These are phyloP conservation scores for Escovopsis sp. DNA, from an alignment of 2,329 filamentous ascomycete species.

Conservation along the genomic window DNA sequence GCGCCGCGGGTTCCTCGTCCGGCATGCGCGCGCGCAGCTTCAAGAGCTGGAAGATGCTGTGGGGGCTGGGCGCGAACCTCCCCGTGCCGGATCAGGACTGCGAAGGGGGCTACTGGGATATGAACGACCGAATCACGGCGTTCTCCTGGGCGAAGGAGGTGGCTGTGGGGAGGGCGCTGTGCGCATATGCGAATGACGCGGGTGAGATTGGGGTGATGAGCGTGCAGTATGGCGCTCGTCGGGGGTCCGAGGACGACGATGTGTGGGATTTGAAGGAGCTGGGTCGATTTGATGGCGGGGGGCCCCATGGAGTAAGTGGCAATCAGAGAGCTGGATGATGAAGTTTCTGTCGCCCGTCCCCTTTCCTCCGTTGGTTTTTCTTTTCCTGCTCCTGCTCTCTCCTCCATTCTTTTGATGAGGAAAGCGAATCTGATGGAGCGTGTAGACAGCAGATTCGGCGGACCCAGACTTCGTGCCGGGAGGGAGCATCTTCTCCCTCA, in stretches of 20 bases:
- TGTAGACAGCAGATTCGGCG: constrained; percentile 14
- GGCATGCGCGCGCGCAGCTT: constrained; percentile 24
- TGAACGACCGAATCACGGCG: constrained; percentile 30
- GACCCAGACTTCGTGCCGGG: constrained; percentile 35
- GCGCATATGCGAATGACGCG: constrained; percentile 37
- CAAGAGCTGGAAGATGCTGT: constrained; percentile 37
- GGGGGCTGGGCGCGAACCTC: constrained; percentile 38
- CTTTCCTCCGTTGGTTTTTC: too few relatives aligned
- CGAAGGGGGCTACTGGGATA: constrained; percentile 16
- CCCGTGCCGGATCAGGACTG: constrained; percentile 28
- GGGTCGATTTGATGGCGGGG: constrained; percentile 30
- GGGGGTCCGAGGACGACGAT: constrained; percentile 12
- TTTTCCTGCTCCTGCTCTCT: too few relatives aligned
- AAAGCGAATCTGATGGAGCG: not conserved
- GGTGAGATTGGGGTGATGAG: constrained; percentile 35
- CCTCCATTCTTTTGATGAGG: not conserved
- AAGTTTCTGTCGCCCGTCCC: too few relatives aligned
- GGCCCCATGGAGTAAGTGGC: constrained; percentile 25
- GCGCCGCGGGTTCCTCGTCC: constrained; percentile 11
- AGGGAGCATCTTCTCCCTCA: constrained; percentile 34
- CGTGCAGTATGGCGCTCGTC: constrained; percentile 23
- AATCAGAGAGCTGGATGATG: too few relatives aligned
- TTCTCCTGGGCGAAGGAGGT: constrained; percentile 38
- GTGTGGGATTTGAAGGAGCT: constrained; percentile 37
- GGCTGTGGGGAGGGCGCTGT: constrained; percentile 24